Evolutionary conservation across 257 asterid genomes (phyloP).

Genomic region (Salvia rosmarinus): DNA sequence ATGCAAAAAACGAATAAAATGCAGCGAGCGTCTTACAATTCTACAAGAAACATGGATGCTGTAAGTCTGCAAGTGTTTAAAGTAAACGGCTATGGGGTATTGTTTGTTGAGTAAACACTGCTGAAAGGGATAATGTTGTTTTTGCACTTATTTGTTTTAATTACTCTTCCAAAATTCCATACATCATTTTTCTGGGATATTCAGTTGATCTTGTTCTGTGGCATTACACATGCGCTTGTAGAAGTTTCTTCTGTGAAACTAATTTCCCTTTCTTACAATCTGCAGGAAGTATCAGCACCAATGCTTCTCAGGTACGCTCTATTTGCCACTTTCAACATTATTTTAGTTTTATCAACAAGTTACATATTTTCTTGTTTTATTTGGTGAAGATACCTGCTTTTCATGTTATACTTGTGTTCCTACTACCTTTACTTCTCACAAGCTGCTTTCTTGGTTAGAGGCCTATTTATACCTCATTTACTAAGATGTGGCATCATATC

Average conservation of each 20-base stretch:
- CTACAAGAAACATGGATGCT: not conserved
- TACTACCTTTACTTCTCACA: not conserved
- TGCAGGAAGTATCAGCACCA: constrained; percentile 54
- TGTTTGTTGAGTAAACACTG: not conserved
- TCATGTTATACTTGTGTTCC: not conserved
- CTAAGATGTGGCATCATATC: not conserved
- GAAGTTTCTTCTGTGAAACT: constrained; percentile 25
- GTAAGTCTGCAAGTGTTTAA: not conserved
- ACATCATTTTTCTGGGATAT: not conserved
- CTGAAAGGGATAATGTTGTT: not conserved
- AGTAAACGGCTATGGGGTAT: not conserved
- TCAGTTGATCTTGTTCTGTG: not conserved
- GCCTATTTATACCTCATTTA: not conserved
- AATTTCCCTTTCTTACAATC: constrained; percentile 28
- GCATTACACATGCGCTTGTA: not conserved
- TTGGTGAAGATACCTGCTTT: constrained; percentile 3
- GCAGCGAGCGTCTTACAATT: not conserved
- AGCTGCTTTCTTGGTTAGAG: not conserved
- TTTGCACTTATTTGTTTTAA: not conserved
- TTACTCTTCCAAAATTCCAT: not conserved
- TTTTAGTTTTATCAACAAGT: not conserved
- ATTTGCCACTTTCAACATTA: constrained; percentile 21
- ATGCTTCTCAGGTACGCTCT: constrained; percentile 48
- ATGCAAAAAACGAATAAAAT: not conserved
- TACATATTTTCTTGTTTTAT: not conserved